Conservation (phyloP, 768 basidiomycete species). For the Cystoderma amianthinum region DNA sequence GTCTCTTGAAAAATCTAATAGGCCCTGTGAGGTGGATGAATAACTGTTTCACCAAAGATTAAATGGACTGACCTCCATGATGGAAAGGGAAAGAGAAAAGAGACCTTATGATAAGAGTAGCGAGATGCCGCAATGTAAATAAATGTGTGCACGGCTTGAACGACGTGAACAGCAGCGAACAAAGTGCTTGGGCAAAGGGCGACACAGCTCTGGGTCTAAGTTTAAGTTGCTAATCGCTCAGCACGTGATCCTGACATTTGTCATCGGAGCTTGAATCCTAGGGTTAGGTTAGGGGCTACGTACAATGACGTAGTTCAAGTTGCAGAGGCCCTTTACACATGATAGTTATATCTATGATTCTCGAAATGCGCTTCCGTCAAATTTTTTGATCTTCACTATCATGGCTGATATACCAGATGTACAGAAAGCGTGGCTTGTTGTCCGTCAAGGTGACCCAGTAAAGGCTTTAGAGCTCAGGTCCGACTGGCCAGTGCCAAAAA, state of each 20-base stretch:
- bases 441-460: slow-evolving; percentile 22
- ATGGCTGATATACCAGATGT: slow-evolving; percentile 18
- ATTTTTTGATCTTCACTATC: neutral
- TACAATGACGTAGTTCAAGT: neutral
- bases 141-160: slow-evolving; percentile 1
- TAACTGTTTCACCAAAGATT: slow-evolving; percentile 12
- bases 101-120: neutral
- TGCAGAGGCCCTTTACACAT: too few species aligned
- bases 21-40: slow-evolving; percentile 41
- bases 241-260: slow-evolving; percentile 9
- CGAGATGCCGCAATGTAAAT: neutral
- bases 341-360: neutral
- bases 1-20: slow-evolving; percentile 91
- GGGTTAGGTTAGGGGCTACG: too few species aligned
- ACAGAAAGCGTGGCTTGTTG: slow-evolving; percentile 32
- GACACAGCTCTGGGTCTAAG: slow-evolving; percentile 9
- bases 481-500: slow-evolving; percentile 30
- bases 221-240: slow-evolving; percentile 7
- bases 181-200: slow-evolving; percentile 41
- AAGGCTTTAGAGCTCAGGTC: slow-evolving; percentile 22
- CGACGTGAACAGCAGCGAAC: neutral
- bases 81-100: slow-evolving; percentile 11
- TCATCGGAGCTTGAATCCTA: neutral
- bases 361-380: neutral
- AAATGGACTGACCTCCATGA: slow-evolving; percentile 41